Base-by-base conservation (phyloP, 768 basidiomycete species). In the Amanita muscaria region DNA sequence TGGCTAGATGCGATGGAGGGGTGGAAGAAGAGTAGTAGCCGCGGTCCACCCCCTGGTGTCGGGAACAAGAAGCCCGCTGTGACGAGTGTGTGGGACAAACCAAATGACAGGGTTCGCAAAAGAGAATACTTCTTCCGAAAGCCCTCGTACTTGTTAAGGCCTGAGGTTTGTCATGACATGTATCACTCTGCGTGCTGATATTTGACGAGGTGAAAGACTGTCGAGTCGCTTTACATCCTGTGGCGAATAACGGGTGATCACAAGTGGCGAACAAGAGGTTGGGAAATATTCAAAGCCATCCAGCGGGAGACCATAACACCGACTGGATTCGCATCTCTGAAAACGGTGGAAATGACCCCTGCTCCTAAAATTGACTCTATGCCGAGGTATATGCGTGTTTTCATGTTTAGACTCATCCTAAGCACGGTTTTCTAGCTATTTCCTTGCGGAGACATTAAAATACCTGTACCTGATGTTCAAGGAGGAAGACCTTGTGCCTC, bases 401-500 rank as follows among this genome's bases (percentile, higher is more conserved):
- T 19, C 33, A 15, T 29, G 19, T 11, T 7, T 18, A 2, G 40
- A 5, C 15, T 29, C 18, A 36, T 19, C 27, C 31, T 27, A 31
- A n/a, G 33, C 52, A 14, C 51, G 6, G 4, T 50, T 18, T 19
- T 32, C n/a, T 39, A 71, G 72, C 49, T 73, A 71, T 58, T 73
- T 74, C 54, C 56, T 69, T 29, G 65, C 69, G 40, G 68, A 69
- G 55, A 74, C 71, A 69, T 72, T 86, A 44, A 85, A 86, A 63
- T 87, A 88, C 57, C 67, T 85, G 36, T 78, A 82, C 58, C 66
- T 88, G 16, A 59, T 84, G 56, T 88, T 86, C 59, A 64, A 66
- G 42, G 72, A 83, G 23, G 71, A 76, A 7, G 81, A 88, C 49
- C 69, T 69, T 3, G 50, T 86, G 45, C 67, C 77, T 5, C 52